phyloP scores from a whole-genome alignment of 768 basidiomycete genomes.

The Trametes meyenii region DNA sequence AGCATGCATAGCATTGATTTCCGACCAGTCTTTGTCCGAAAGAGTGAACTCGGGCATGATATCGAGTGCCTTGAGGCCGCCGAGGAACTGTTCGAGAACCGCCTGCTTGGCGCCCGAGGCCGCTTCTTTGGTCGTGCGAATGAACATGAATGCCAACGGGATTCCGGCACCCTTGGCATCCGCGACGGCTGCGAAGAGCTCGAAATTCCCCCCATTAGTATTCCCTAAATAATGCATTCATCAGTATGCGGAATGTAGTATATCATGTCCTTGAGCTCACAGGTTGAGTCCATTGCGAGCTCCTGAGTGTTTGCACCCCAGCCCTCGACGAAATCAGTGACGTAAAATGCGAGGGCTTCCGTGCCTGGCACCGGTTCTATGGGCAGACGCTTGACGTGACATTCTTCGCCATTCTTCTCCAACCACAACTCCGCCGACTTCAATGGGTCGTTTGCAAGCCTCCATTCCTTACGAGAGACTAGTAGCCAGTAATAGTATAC shows the following conservation, averaged over 20 bases:
- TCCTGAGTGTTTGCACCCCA: constrained; percentile 17
- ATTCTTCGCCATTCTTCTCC: background rate
- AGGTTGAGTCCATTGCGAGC: constrained; percentile 23
- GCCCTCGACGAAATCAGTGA: constrained; percentile 8
- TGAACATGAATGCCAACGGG: constrained; percentile 37
- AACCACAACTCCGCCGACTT: background rate
- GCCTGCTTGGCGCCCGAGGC: constrained; percentile 33
- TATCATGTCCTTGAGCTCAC: background rate
- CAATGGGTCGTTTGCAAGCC: background rate
- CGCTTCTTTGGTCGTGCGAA: constrained; percentile 17
- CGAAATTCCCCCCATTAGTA: constrained; percentile 37
- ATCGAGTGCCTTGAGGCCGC: constrained; percentile 30
- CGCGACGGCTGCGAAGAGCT: constrained; percentile 38
- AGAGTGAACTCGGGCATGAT: constrained; percentile 31
- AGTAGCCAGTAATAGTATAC: constrained; percentile 1
- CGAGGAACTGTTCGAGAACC: constrained; percentile 31
- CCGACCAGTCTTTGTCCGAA: constrained; percentile 38
- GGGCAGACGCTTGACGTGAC: constrained; percentile 1
- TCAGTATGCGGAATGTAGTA: background rate
- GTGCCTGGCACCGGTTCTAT: constrained; percentile 13
- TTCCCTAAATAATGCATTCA: constrained; percentile 29
- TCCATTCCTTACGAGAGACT: background rate
- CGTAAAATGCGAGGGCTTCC: constrained; percentile 11
- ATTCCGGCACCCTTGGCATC: constrained; percentile 38
- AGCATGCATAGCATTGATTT: constrained; percentile 37